Evolutionary conservation across 257 asterid species (phyloP), one percentile per base, ranked within the genome.

Genomic region (Knoxia roxburghii): DNA sequence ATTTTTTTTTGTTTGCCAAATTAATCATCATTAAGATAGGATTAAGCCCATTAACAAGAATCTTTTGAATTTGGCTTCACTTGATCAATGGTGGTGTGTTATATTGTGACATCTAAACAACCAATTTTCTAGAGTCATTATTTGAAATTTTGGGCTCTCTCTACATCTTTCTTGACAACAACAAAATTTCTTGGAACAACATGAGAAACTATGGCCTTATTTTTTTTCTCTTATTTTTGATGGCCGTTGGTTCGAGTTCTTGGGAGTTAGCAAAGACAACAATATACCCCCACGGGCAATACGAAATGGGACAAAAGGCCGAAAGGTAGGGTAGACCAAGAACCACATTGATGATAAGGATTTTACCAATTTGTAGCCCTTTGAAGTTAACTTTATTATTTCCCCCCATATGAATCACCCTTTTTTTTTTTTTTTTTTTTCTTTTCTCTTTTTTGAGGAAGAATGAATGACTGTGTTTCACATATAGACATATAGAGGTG

Each of bases 231-330:
- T 3, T 9, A 30, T 53, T 39, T 26, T 57, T 45, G 40, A 9
- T 32, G 41, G 71, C 72, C 77, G 80, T 68, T 75, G 80, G 73
- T 75, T 59, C 54, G 76, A 76, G 71, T 72, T n/a, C n/a, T n/a
- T 76, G 65, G 58, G 72, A 18, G 64, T 29, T n/a, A n/a, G n/a
- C n/a, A n/a, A 68, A 73, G 72, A 77, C 74, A 65, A 24, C 1
- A 1, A 41, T 7, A 7, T 45, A 18, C 58, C 26, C 49, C 71
- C 72, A n/a, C n/a, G n/a, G n/a, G n/a, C n/a, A 73, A 55, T n/a
- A 68, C 52, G 62, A 11, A 15, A 64, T 5, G 68, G 59, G 80
- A 78, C 80, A 69, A 68, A 72, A 27, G 68, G 59, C 80, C 80
- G 78, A 72, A 79, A 79, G 76, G 35, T 37, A 37, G 21, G 58